Percentiles rank a stretch among this genome's conserved stretches.
These are phyloP conservation scores for Metschnikowia noctiluminum DNA, from an alignment of 805 yeast species.

Conservation along the genomic window DNA sequence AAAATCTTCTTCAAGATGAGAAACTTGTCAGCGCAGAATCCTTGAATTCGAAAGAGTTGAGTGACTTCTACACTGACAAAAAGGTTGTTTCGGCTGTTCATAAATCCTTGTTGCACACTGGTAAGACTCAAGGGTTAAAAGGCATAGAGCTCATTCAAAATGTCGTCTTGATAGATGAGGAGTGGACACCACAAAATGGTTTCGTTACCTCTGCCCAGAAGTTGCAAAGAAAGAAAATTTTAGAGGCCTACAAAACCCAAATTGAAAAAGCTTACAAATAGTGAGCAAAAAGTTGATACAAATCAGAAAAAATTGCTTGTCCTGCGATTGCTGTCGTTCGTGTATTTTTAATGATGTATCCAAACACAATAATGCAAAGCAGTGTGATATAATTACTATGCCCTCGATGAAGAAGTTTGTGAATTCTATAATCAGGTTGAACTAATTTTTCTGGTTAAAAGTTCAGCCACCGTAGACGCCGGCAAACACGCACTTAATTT, in stretches of 20 bases:
- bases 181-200: slow-evolving; percentile 98
- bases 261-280: slow-evolving; percentile 61
- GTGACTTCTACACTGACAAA: slow-evolving; percentile 53
- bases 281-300: not conserved
- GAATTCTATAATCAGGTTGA: too few species aligned
- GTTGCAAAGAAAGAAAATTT: slow-evolving; percentile 87
- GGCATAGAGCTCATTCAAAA: slow-evolving; percentile 87
- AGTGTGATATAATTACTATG: too few species aligned
- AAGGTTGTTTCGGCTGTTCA: slow-evolving; percentile 54
- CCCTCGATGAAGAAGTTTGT: too few species aligned
- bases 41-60: slow-evolving; percentile 40
- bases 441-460: not conserved
- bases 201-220: slow-evolving; percentile 94
- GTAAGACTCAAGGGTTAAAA: slow-evolving; percentile 70
- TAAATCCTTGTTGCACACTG: slow-evolving; percentile 66
- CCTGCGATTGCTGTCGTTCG: too few species aligned
- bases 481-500: slow-evolving; percentile 44
- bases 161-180: slow-evolving; percentile 74
- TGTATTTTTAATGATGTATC: too few species aligned
- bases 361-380: too few species aligned
- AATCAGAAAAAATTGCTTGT: too few species aligned
- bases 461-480: slow-evolving; percentile 42
- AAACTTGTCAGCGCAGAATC: slow-evolving; percentile 46
- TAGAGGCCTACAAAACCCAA: slow-evolving; percentile 59
- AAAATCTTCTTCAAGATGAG: slow-evolving; percentile 52